Base-by-base conservation (phyloP, 768 basidiomycete species). In the Gymnopilus dilepis region DNA sequence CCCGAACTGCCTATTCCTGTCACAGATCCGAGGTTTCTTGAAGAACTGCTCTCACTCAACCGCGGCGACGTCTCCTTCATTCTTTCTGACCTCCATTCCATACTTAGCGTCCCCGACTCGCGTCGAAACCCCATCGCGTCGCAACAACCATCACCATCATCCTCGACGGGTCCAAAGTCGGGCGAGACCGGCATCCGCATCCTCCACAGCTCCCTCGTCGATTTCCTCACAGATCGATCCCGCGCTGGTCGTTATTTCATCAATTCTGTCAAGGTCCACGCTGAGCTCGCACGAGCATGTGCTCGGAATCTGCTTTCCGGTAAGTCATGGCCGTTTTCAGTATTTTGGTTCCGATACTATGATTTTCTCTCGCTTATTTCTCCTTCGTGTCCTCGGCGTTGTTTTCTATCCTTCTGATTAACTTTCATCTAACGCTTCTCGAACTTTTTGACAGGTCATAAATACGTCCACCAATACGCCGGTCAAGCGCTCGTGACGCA, bases 401-500 rank as follows among this genome's bases (percentile, higher is more conserved):
- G n/a, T n/a, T n/a, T n/a, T n/a, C n/a, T n/a, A n/a, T n/a, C n/a
- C n/a, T 15, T 37, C 15, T 37, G 34, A 37, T 37, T 37, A 9
- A 9, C 34, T 37, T 37, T 37, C 34, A 37, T 37, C 7, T 37
- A 15, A 37, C 34, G 34, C 15, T 37, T 37, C 34, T 37, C 34
- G 34, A 37, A 37, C 38, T 54, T 40, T 38, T 37, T 33, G n/a
- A 21, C 17, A 69, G 69, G 68, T 47, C 69, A 69, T 55, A 68
- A 69, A 40, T 69, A 63, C 31, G 71, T 70, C 5, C 71, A 72
- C 59, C 71, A 70, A 55, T 72, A 72, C 56, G 67, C 69, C 4
- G 71, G 69, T 17, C 71, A 70, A 57, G 69, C 69, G 24, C 65
- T 70, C 56, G 71, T 70, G 33, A 70, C 69, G 30, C 71, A 72